A percentile compares a stretch with the other conserved stretches of the same genome.
These are phyloP conservation scores for Cronartium quercuum DNA, from an alignment of 1,284 basidiomycete genomes.

Conservation along the genomic window DNA sequence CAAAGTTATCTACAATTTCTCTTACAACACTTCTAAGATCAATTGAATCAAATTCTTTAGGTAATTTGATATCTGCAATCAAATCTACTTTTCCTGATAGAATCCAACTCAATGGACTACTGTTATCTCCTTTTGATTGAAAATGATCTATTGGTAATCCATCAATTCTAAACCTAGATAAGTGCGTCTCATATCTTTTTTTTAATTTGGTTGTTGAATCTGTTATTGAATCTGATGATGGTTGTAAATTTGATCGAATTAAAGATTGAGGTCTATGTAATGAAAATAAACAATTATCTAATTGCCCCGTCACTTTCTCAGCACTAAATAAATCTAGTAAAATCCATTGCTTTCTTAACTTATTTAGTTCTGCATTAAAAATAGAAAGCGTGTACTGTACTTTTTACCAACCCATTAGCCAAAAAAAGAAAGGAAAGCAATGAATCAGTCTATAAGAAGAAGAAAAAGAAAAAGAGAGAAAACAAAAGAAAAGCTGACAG, in stretches of 20 bases:
- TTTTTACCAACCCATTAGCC: not conserved
- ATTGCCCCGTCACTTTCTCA: constrained; percentile 91
- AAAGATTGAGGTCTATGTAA: constrained; percentile 95
- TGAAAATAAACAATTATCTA: constrained; percentile 96
- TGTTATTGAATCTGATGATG: not conserved
- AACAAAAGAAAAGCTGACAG: constrained; percentile 50
- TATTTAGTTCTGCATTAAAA: constrained; percentile 81
- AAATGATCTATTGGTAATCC: constrained; percentile 95
- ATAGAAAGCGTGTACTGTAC: constrained; percentile 75
- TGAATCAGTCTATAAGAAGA: not conserved
- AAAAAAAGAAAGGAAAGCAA: not conserved
- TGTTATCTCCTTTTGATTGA: constrained; percentile 72
- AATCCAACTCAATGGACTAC: constrained; percentile 93
- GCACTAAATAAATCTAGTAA: constrained; percentile 66
- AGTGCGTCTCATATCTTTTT: constrained; percentile 23
- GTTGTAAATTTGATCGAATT: constrained; percentile 58
- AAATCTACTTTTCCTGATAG: constrained; percentile 92
- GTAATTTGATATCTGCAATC: constrained; percentile 96
- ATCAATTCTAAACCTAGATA: constrained; percentile 93
- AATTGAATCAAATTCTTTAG: constrained; percentile 70
- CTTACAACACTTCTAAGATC: constrained; percentile 70
- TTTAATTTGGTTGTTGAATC: constrained; percentile 2
- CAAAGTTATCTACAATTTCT: constrained; percentile 81
- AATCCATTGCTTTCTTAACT: constrained; percentile 85
- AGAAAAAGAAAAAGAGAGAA: not conserved